Base-by-base conservation (phyloP, 768 basidiomycete species). In the Crassisporium funariophilum region DNA sequence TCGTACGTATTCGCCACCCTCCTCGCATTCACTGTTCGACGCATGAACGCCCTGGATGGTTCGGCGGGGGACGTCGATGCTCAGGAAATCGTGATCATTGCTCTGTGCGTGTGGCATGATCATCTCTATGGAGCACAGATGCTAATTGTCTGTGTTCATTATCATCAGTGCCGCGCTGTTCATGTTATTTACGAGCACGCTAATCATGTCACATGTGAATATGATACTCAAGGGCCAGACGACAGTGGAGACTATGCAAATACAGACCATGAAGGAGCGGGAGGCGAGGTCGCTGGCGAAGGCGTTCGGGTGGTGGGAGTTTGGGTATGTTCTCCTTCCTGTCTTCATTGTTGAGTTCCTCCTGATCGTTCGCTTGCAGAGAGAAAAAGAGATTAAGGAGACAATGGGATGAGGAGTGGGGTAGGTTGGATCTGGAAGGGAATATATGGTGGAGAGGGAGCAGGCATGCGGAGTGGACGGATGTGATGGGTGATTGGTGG, bases 391-490 rank as follows among this genome's bases (percentile, higher is more conserved):
- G 59, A 24, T 77, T 72, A 13, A 61, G 58, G 34, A 64, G 59
- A 25, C 64, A 72, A 35, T 95, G 89, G 86, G 82, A 91, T 53
- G 66, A 68, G 19, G 92, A 95, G 57, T 98, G 90, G 88, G 94
- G 94, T 0, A 66, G 73, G 21, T 70, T 88, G 1, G 71, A 75
- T 5, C 79, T 73, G 22, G 94, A 95, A 59, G 92, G 88, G 0
- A 84, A 93, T 60, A 65, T 95, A 5, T 98, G 94, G 94, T 91
- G 86, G 83, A 66, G 81, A 25, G 94, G 88, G 20, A 79, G 74
- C 52, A 49, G 55, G 35, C 63, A 72, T 39, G 70, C 67, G 34
- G 86, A 84, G 53, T 97, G 93, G 93, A 76, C 78, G 54, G 78
- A 81, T 39, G 84, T 87, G 35, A 95, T 98, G 91, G 94, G 94